Percentiles rank a stretch among this genome's conserved stretches.
Conservation (phyloP, 2,329 filamentous ascomycete genomes). For the Alternaria hordeiaustralica region DNA sequence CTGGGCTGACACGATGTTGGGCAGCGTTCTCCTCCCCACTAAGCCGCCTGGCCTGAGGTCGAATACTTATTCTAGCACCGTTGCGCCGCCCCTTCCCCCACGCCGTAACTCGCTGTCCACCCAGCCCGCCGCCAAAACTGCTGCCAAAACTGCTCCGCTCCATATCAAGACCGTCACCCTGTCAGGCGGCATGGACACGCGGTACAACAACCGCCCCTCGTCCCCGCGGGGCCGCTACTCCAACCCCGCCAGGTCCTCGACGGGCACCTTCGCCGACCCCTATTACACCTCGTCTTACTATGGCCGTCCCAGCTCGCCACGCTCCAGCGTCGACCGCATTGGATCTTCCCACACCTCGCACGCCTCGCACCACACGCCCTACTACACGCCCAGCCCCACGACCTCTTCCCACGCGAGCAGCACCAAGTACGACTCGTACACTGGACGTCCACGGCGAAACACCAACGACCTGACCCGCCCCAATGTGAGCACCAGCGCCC, state of each 20-base stretch:
- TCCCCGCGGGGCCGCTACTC: slow-evolving; percentile 43
- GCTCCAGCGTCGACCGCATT: slow-evolving; percentile 44
- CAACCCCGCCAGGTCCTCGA: slow-evolving; percentile 46
- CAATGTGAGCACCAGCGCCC: slow-evolving; percentile 43
- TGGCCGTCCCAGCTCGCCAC: slow-evolving; percentile 41
- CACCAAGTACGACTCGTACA: slow-evolving; percentile 53
- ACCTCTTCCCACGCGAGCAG: slow-evolving; percentile 35
- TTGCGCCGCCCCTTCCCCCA: slow-evolving; percentile 32
- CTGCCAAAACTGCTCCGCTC: slow-evolving; percentile 27
- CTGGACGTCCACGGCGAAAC: slow-evolving; percentile 54
- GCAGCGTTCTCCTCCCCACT: slow-evolving; percentile 42
- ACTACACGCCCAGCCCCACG: slow-evolving; percentile 35
- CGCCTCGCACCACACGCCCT: slow-evolving; percentile 26
- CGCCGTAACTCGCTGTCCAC: slow-evolving; percentile 33
- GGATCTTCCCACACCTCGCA: slow-evolving; percentile 19
- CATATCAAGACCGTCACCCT: slow-evolving; percentile 30
- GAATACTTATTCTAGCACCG: slow-evolving; percentile 28
- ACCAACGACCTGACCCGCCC: slow-evolving; percentile 49
- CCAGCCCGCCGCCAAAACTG: slow-evolving; percentile 26
- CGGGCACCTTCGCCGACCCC: slow-evolving; percentile 45
- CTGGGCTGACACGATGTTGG: slow-evolving; percentile 42
- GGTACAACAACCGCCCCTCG: slow-evolving; percentile 43
- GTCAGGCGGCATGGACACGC: slow-evolving; percentile 41
- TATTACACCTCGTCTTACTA: slow-evolving; percentile 42
- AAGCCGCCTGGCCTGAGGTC: slow-evolving; percentile 24